Conservation (phyloP, 2,329 filamentous ascomycete species). For the Metarhizium guizhouense region DNA sequence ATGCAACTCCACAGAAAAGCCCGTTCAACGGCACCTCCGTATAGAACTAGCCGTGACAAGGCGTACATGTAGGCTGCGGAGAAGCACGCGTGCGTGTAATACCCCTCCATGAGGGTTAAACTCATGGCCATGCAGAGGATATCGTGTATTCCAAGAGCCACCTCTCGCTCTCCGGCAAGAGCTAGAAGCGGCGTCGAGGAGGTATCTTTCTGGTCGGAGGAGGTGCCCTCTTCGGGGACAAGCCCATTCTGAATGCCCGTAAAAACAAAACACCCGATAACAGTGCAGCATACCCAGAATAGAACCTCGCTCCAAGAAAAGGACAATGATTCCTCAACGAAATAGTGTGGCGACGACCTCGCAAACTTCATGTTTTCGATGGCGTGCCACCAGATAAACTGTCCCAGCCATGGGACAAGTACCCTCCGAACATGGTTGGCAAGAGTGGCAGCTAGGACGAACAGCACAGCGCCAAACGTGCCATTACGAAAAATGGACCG, state of each 20-base stretch:
- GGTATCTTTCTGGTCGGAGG: too few species aligned
- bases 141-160: slow-evolving; percentile 1
- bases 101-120: slow-evolving; percentile 19
- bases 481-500: slow-evolving; percentile 16
- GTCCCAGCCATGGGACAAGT: slow-evolving; percentile 20
- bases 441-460: slow-evolving; percentile 25
- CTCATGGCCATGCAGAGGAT: slow-evolving; percentile 16
- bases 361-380: slow-evolving; percentile 27
- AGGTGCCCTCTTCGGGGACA: background rate
- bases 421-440: slow-evolving; percentile 29
- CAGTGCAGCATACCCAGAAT: slow-evolving; percentile 1
- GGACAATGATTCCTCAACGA: slow-evolving; percentile 19
- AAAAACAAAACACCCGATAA: background rate
- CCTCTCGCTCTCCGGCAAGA: background rate
- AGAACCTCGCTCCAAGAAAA: slow-evolving; percentile 7
- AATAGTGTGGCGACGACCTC: slow-evolving; percentile 24
- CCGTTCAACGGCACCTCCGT: slow-evolving; percentile 7
- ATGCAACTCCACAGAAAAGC: slow-evolving; percentile 8
- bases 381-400: slow-evolving; percentile 21
- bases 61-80: slow-evolving; percentile 18
- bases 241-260: background rate
- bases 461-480: slow-evolving; percentile 14
- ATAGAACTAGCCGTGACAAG: slow-evolving; percentile 11
- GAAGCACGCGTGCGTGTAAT: slow-evolving; percentile 19
- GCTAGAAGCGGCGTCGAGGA: too few species aligned